Conservation (phyloP, 768 basidiomycete species). For the Lentinula sp. region DNA sequence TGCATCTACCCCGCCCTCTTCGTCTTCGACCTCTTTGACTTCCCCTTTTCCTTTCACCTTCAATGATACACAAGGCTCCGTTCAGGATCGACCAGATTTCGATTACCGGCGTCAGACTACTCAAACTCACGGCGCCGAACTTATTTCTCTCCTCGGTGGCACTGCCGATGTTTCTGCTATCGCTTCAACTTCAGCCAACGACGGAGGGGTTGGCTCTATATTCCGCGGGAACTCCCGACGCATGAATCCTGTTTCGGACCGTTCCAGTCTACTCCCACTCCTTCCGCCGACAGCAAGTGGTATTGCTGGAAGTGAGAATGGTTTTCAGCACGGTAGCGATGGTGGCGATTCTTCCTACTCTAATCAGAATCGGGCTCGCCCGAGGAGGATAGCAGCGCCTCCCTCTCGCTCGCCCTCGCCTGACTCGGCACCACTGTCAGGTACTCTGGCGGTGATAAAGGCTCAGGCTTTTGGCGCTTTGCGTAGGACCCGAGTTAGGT, state of each 20-base stretch:
- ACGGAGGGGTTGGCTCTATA: constrained; percentile 57
- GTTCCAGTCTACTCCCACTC: constrained; percentile 42
- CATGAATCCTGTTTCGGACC: constrained; percentile 29
- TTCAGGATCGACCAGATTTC: constrained; percentile 56
- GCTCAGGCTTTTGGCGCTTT: constrained; percentile 85
- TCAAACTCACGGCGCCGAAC: constrained; percentile 58
- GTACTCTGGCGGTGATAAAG: constrained; percentile 86
- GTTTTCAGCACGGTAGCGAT: constrained; percentile 55
- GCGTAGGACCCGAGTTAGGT: constrained; percentile 68
- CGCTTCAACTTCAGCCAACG: constrained; percentile 28
- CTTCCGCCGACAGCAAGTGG: constrained; percentile 38
- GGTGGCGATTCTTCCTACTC: constrained; percentile 47
- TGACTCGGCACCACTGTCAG: constrained; percentile 45
- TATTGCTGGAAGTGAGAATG: constrained; percentile 32
- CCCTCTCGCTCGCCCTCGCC: constrained; percentile 47
- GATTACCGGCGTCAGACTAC: constrained; percentile 57
- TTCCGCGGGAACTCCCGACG: constrained; percentile 23
- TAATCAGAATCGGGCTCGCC: constrained; percentile 34
- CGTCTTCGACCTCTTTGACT: constrained; percentile 59
- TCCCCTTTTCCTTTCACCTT: constrained; percentile 62
- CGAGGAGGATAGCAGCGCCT: constrained; percentile 42
- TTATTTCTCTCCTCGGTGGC: constrained; percentile 48
- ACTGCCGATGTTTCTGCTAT: constrained; percentile 64
- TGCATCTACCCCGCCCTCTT: constrained; percentile 52
- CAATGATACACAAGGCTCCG: constrained; percentile 34